Conservation (phyloP, 352 stramenopile species). For the Saprolegnia parasitica region DNA sequence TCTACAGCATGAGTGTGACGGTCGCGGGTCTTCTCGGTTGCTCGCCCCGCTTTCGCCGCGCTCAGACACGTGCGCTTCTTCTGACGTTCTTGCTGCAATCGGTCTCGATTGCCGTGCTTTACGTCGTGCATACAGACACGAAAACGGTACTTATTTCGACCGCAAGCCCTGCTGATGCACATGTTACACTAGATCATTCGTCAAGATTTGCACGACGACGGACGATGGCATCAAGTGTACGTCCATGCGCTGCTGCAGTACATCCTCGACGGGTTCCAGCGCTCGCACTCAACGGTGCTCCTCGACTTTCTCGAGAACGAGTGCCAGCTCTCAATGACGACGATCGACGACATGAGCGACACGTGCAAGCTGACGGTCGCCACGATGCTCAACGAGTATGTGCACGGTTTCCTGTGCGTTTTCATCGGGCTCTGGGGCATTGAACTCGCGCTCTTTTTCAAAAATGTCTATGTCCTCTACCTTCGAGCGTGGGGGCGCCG, state of each 20-base stretch:
- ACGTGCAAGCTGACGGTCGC: background rate
- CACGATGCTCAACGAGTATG: background rate
- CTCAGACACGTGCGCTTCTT: background rate
- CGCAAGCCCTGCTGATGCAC: background rate
- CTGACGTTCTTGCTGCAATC: background rate
- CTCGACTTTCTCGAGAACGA: slow-evolving; percentile 17
- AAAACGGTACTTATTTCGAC: background rate
- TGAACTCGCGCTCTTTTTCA: background rate
- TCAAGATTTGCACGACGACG: background rate
- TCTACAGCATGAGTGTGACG: slow-evolving; percentile 8
- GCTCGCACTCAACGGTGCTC: background rate
- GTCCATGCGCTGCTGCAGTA: background rate
- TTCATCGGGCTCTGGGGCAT: background rate
- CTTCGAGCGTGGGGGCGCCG: background rate
- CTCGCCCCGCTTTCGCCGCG: background rate
- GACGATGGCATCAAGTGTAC: background rate
- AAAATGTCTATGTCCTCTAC: background rate
- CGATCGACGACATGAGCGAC: background rate
- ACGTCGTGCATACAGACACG: background rate
- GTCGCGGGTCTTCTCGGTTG: background rate
- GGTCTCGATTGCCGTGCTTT: background rate
- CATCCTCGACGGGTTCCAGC: background rate
- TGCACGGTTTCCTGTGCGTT: background rate
- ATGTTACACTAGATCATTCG: slow-evolving; percentile 2
- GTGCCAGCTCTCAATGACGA: background rate